Base-by-base conservation (phyloP, 495 filamentous ascomycete species). In the Neurospora pannonica region DNA sequence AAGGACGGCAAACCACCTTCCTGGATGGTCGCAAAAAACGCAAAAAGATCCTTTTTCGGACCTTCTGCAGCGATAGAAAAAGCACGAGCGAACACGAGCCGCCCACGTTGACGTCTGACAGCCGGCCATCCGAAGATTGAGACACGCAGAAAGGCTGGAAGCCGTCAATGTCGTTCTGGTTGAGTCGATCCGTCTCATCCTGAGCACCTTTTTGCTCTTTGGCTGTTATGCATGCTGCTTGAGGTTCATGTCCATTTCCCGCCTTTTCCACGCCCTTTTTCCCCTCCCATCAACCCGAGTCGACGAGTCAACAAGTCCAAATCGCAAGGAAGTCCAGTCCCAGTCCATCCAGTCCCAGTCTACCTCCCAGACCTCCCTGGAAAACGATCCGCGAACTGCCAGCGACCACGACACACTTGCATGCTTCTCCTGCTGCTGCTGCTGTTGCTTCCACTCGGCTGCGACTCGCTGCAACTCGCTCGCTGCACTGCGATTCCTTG, bases 381-480 rank as follows among this genome's bases (percentile, higher is more conserved):
- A 24, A 39, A 9, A 11, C 28, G 8, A 34, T 24, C 43, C 42
- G 70, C 36, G 70, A 60, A 46, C 54, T 67, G 19, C 43, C 71
- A 69, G 73, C 71, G 74, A 73, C 74, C 74, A 75, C 77, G 76
- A 80, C 79, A 77, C 75, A 73, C 73, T 70, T 81, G 79, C 80
- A 81, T 79, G 75, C 76, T 79, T 75, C 77, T 69, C 73, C 78
- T 72, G 71, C 70, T 75, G 73, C 75, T 73, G 43, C 4, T 42
- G 71, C 72, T 73, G 69, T 70, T 74, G 36, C 76, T 72, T 31
- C 54, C 54, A 62, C 54, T 62, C 54, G 54, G 54, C 54, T 62
- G 54, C 54, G 24, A 62, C 54, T 67, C 54, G 15, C 54, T 62
- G 54, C 54, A 62, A 31, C 54, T 62, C 54, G 54, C 54, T 62